These are phyloP conservation scores for Tricholoma hemisulphureum DNA, from an alignment of 768 basidiomycete genomes.

Conservation along the genomic window DNA sequence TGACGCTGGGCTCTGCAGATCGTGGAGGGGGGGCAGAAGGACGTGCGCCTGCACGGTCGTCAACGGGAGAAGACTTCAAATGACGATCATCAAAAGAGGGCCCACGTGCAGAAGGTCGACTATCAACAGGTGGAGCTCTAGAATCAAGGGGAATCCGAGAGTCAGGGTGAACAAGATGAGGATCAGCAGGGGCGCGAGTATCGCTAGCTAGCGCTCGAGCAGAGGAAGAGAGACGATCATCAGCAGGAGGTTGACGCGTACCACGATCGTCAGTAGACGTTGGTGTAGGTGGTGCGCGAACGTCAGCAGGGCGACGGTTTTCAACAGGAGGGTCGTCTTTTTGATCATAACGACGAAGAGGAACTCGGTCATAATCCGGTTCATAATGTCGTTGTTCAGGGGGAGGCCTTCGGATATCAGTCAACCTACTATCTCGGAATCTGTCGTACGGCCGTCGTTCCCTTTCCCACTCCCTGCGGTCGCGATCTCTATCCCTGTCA, in stretches of 20 bases:
- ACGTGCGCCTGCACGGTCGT: slow-evolving; percentile 24
- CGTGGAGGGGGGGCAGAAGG: slow-evolving; percentile 16
- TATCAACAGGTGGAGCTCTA: slow-evolving; percentile 23
- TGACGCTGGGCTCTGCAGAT: slow-evolving; percentile 19
- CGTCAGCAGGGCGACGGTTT: slow-evolving; percentile 32
- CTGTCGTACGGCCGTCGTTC: slow-evolving; percentile 36
- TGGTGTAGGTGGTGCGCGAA: slow-evolving; percentile 25
- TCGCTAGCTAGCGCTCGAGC: slow-evolving; percentile 16
- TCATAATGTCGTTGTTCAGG: slow-evolving; percentile 51
- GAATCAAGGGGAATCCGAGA: slow-evolving; percentile 26
- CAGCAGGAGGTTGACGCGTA: slow-evolving; percentile 11
- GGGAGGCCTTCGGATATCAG: slow-evolving; percentile 40
- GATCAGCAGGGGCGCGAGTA: slow-evolving; percentile 27
- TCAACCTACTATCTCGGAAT: slow-evolving; percentile 15
- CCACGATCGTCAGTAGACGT: slow-evolving; percentile 4
- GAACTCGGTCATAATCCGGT: slow-evolving; percentile 33
- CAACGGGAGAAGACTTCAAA: slow-evolving; percentile 26
- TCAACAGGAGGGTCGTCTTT: slow-evolving; percentile 22
- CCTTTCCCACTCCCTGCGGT: slow-evolving; percentile 28
- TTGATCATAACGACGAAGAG: slow-evolving; percentile 23
- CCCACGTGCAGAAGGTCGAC: slow-evolving; percentile 15
- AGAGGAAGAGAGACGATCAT: slow-evolving; percentile 13
- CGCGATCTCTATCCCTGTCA: slow-evolving; percentile 37
- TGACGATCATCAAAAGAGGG: slow-evolving; percentile 32
- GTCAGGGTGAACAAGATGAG: slow-evolving; percentile 24